Percentiles rank a stretch among this genome's conserved stretches.
Evolutionary conservation across 805 yeast genomes (phyloP).

Genomic region (Yarrowia hollandica): DNA sequence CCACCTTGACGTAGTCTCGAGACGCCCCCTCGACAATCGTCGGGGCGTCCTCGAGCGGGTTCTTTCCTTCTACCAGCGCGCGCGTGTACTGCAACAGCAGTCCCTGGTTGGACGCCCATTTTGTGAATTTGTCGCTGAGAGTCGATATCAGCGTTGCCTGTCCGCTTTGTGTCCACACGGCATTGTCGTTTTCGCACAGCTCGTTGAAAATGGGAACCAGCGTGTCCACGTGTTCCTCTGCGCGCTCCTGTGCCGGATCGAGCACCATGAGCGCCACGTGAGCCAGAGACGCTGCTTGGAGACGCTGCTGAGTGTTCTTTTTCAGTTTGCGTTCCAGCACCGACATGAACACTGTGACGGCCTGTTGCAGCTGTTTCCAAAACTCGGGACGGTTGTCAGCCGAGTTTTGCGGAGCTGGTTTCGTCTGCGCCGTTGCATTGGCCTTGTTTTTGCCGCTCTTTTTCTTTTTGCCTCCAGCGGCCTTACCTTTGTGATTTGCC

Average conservation of each 20-base stretch:
- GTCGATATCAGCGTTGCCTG: not conserved
- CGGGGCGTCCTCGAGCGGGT: not conserved
- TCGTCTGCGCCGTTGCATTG: not conserved
- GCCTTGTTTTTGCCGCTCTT: not conserved
- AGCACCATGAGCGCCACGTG: not conserved
- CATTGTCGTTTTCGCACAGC: not conserved
- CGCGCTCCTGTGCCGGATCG: not conserved
- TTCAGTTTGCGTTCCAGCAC: not conserved
- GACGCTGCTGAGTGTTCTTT: not conserved
- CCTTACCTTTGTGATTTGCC: conserved; percentile 26
- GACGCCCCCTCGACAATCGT: not conserved
- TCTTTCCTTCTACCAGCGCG: not conserved
- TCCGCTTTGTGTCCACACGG: not conserved
- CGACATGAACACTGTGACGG: not conserved
- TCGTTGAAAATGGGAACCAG: not conserved
- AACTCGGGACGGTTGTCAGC: not conserved
- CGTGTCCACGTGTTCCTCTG: not conserved
- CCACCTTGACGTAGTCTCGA: not conserved
- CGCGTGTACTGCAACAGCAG: conserved; percentile 5
- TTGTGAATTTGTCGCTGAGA: conserved; percentile 4
- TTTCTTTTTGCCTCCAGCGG: conserved; percentile 26
- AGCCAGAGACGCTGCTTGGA: not conserved
- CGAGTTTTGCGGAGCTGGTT: not conserved
- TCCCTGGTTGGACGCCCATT: conserved; percentile 11
- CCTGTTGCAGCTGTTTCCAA: not conserved